Conservation (phyloP, 345 rosid genomes). For the Turritis glabra region DNA sequence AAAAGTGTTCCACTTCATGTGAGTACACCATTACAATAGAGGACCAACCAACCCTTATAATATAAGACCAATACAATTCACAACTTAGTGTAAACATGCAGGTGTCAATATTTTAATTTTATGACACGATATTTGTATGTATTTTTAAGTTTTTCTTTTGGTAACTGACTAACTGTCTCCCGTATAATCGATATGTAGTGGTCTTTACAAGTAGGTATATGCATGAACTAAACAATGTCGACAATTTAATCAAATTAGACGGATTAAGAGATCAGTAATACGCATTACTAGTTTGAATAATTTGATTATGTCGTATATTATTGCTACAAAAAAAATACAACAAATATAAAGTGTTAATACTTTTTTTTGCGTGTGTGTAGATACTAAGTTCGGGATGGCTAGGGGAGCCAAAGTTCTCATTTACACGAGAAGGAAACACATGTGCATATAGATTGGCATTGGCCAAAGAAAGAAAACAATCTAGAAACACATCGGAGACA, state of each 20-base stretch:
- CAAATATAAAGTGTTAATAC: background rate
- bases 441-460: no score
- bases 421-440: no score
- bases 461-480: no score
- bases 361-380: background rate
- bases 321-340: background rate
- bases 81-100: background rate
- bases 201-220: background rate
- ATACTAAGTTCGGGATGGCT: background rate
- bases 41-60: conserved; percentile 2
- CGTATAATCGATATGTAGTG: background rate
- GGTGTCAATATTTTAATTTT: background rate
- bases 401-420: no score
- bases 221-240: background rate
- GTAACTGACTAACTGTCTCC: background rate
- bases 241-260: background rate
- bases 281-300: background rate
- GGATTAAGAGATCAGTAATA: background rate
- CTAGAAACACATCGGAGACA: no score
- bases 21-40: background rate
- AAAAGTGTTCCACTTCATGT: conserved; percentile 2
- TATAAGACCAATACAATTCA: conserved; percentile 4
- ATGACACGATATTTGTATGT: background rate
- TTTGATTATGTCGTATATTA: background rate
- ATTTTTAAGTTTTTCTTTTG: background rate